Conservation (phyloP, 495 filamentous ascomycete species). For the Amniculicola lignicola region DNA sequence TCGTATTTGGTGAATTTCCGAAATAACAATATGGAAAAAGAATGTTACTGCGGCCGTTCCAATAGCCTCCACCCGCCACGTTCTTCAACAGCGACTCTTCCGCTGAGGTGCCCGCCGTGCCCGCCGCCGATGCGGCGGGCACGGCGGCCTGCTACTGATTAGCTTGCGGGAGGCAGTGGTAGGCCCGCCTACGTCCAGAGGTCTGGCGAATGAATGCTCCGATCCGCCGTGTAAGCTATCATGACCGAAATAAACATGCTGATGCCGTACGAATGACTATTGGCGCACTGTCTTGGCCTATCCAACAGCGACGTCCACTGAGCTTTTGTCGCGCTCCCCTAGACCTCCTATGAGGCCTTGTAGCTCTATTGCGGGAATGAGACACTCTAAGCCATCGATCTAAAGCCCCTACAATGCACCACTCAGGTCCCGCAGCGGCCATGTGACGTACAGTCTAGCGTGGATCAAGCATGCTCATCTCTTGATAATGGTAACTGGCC, state of each 20-base stretch:
- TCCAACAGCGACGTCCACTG: slow-evolving; percentile 16
- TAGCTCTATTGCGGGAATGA: slow-evolving; percentile 27
- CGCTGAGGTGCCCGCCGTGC: neutral
- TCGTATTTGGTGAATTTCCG: slow-evolving; percentile 34
- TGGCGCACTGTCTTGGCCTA: slow-evolving; percentile 24
- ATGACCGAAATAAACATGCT: slow-evolving; percentile 28
- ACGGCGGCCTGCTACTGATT: slow-evolving; percentile 7
- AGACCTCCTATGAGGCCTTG: slow-evolving; percentile 19
- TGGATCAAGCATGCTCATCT: slow-evolving; percentile 61
- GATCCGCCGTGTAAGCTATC: slow-evolving; percentile 28
- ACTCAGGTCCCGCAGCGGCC: slow-evolving; percentile 19
- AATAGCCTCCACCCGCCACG: slow-evolving; percentile 23
- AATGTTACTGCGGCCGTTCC: slow-evolving; percentile 30
- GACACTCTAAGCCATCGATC: slow-evolving; percentile 34
- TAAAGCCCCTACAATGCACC: slow-evolving; percentile 25
- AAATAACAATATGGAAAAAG: slow-evolving; percentile 35
- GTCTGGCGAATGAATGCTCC: slow-evolving; percentile 29
- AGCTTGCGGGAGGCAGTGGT: slow-evolving; percentile 2
- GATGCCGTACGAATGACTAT: slow-evolving; percentile 28
- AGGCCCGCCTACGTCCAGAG: slow-evolving; percentile 4
- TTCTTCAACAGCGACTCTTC: slow-evolving; percentile 12
- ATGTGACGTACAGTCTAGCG: slow-evolving; percentile 7
- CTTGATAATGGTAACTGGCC: slow-evolving; percentile 88
- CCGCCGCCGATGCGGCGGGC: too few species aligned
- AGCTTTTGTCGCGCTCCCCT: slow-evolving; percentile 23